Evolutionary conservation across 2,329 filamentous ascomycete species (phyloP).

Genomic region (Colletotrichum gigasporum): DNA sequence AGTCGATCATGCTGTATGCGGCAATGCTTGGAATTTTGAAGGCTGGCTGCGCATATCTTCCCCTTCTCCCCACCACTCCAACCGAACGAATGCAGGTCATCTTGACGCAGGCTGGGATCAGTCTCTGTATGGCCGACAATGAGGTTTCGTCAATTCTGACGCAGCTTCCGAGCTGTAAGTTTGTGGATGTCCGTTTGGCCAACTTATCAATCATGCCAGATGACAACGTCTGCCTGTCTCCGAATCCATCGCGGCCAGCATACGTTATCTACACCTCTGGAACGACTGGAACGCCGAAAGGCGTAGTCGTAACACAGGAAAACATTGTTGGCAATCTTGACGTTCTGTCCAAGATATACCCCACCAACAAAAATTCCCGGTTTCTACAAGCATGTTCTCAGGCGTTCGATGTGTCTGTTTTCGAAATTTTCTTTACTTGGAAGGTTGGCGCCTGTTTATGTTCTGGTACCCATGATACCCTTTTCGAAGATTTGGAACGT

Average conservation of each 20-base stretch:
- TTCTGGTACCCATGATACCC: constrained; percentile 75
- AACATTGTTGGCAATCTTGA: constrained; percentile 83
- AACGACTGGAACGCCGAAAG: constrained; percentile 83
- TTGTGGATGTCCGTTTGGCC: constrained; percentile 46
- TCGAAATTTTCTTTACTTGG: constrained; percentile 91
- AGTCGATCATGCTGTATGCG: constrained; percentile 77
- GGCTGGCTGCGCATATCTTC: constrained; percentile 81
- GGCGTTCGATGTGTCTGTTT: constrained; percentile 88
- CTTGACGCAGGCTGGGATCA: constrained; percentile 65
- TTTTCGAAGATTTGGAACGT: constrained; percentile 77
- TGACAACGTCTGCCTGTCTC: constrained; percentile 47
- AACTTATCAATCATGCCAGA: constrained; percentile 40
- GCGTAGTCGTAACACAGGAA: constrained; percentile 78
- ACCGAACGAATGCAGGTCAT: constrained; percentile 68
- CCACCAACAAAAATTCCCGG: constrained; percentile 60
- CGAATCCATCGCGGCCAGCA: constrained; percentile 63
- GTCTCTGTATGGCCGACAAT: constrained; percentile 53
- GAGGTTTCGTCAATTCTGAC: constrained; percentile 32
- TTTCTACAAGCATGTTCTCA: constrained; percentile 86
- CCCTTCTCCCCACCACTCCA: constrained; percentile 79
- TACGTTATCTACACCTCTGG: constrained; percentile 89
- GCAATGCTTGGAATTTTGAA: constrained; percentile 80
- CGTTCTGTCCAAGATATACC: constrained; percentile 73
- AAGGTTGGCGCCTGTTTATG: constrained; percentile 81
- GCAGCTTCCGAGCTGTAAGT: constrained; percentile 28